Conservation (phyloP, 805 yeast species). For the Alloascoidea africana region DNA sequence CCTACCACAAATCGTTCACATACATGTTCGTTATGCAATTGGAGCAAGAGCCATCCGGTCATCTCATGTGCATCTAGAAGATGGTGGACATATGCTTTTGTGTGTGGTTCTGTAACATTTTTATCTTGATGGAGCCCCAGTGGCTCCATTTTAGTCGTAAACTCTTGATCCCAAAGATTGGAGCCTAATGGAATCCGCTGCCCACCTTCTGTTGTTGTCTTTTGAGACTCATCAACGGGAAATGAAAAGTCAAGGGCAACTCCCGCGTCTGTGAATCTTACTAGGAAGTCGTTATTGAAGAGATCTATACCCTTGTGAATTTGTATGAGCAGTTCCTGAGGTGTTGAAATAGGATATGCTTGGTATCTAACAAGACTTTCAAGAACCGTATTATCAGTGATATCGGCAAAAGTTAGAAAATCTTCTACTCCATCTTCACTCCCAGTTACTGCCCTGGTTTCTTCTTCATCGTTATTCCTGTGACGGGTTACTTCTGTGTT, state of each 20-base stretch:
- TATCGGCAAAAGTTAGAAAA: neutral
- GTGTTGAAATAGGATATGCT: conserved; percentile 10
- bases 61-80: conserved; percentile 24
- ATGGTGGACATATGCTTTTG: conserved; percentile 24
- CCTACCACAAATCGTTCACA: conserved; percentile 16
- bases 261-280: conserved; percentile 20
- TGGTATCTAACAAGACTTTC: neutral
- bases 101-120: conserved; percentile 10
- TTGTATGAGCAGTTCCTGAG: conserved; percentile 17
- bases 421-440: too few species aligned
- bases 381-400: neutral
- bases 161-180: conserved; percentile 18
- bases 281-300: conserved; percentile 15
- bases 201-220: too few species aligned
- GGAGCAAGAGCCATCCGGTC: conserved; percentile 25
- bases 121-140: conserved; percentile 11
- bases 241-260: conserved; percentile 18
- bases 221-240: conserved; percentile 6
- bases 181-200: too few species aligned
- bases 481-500: neutral
- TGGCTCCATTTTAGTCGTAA: conserved; percentile 14
- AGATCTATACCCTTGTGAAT: conserved; percentile 20
- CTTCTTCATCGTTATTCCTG: conserved; percentile 1
- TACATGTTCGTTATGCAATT: conserved; percentile 20
- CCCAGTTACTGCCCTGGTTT: too few species aligned